Conservation (phyloP, 805 yeast genomes). For the Tetrapisispora fleetii region DNA sequence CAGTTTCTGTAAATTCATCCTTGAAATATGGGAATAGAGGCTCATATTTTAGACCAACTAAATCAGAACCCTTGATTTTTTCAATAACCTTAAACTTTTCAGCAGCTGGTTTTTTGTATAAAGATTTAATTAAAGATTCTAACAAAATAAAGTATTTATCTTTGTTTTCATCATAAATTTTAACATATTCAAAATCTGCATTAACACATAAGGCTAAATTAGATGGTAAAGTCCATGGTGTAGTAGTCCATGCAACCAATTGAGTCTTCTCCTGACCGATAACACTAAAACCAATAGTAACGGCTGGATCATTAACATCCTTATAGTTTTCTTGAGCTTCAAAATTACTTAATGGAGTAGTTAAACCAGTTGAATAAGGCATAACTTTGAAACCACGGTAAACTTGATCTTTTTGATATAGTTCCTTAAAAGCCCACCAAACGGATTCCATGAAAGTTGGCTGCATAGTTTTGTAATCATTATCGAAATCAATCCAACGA, state of each 20-base stretch:
- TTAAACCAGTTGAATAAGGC: conserved; percentile 98
- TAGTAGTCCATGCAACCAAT: conserved; percentile 97
- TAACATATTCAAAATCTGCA: conserved; percentile 83
- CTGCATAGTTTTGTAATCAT: conserved; percentile 93
- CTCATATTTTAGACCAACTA: conserved; percentile 68
- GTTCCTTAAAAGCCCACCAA: conserved; percentile 97
- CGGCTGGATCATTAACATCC: conserved; percentile 95
- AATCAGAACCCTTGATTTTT: conserved; percentile 65
- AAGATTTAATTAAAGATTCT: conserved; percentile 69
- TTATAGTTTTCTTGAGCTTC: conserved; percentile 98
- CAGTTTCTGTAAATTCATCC: conserved; percentile 64
- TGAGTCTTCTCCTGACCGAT: conserved; percentile 71
- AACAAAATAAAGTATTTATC: conserved; percentile 73
- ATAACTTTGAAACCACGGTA: conserved; percentile 94
- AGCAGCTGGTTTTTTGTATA: conserved; percentile 90
- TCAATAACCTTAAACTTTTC: conserved; percentile 82
- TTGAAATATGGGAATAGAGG: conserved; percentile 80
- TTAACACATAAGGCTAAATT: conserved; percentile 87
- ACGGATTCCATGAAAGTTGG: conserved; percentile 96
- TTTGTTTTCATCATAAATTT: conserved; percentile 82
- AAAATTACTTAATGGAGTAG: conserved; percentile 92
- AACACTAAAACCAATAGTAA: conserved; percentile 80
- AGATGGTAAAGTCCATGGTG: conserved; percentile 98
- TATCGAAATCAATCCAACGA: conserved; percentile 98
- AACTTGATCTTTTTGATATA: conserved; percentile 76